A percentile compares a stretch with the other conserved stretches of the same genome.
These are phyloP conservation scores for Beauveria asiatica DNA, from an alignment of 2,329 filamentous ascomycete species.

Conservation along the genomic window DNA sequence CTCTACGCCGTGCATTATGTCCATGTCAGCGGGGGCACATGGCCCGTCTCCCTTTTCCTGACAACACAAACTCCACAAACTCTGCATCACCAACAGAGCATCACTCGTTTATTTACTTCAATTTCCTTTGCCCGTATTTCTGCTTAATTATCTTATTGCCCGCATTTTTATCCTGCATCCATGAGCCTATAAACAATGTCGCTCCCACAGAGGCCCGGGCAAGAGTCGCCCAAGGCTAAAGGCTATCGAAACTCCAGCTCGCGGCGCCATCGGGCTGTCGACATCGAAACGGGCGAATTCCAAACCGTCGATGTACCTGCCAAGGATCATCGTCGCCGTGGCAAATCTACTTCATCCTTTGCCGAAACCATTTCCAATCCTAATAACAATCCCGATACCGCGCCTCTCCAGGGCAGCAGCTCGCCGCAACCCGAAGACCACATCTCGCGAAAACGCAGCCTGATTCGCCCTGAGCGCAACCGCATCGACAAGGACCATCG, in stretches of 20 bases:
- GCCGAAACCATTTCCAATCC: slow-evolving; percentile 48
- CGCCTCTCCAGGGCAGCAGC: not conserved
- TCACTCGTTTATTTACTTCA: slow-evolving; percentile 7
- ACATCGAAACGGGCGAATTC: slow-evolving; percentile 59
- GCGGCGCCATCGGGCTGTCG: slow-evolving; percentile 22
- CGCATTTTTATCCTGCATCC: not conserved
- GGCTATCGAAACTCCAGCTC: slow-evolving; percentile 6
- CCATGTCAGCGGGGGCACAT: slow-evolving; percentile 1
- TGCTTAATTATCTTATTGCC: not conserved
- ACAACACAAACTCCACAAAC: slow-evolving; percentile 12
- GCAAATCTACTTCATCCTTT: slow-evolving; percentile 49
- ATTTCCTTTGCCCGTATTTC: not conserved
- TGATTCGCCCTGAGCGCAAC: slow-evolving; percentile 82
- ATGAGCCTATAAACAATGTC: slow-evolving; percentile 10
- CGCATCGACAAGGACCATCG: slow-evolving; percentile 80
- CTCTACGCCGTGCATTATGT: not conserved
- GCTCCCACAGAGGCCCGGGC: slow-evolving; percentile 6
- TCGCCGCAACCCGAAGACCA: slow-evolving; percentile 22
- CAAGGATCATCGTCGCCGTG: slow-evolving; percentile 42
- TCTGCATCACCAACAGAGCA: slow-evolving; percentile 8
- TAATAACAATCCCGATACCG: slow-evolving; percentile 45
- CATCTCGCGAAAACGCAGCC: slow-evolving; percentile 67
- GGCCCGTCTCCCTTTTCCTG: slow-evolving; percentile 7
- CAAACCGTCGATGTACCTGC: slow-evolving; percentile 25
- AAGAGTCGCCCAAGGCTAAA: not conserved